Evolutionary conservation across 202 grass and related monocot genomes (phyloP), one percentile per base, ranked within the genome.

Genomic region (Panicum hallii): DNA sequence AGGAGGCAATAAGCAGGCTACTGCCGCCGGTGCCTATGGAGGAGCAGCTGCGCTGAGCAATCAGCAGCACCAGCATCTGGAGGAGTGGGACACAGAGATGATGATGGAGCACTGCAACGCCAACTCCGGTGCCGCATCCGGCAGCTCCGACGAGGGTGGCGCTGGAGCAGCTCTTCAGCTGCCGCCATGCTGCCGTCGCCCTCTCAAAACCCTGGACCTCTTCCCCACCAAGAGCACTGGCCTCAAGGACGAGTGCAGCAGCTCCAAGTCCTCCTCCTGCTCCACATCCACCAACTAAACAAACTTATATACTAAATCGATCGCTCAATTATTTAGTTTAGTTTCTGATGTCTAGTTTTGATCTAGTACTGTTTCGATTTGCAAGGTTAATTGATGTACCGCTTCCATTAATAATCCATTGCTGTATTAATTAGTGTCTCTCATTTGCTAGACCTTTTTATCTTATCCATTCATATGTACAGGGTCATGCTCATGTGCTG

Each of bases 231-330:
- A 89, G 80, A 93, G 89, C 93, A 92, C 80, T 50, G 88, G 95
- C 1, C 89, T 98, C 57, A 95, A 66, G 72, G 95, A 98, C 9
- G 93, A 98, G 16, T 92, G 90, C 83, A 90, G 89, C 81, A 93
- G 91, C 79, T 98, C 95, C 81, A 95, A 95, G 74, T 98, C 93
- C 43, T 98, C 95, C 6, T 93, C 95, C 64, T 98, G 95, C 82
- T 98, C 95, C 36, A 98, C 95, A 56, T 98, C 95, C 74, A 98
- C 95, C 55, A 98, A 91, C 57, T 97, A 50, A 36, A 15, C 20
- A n/a, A 22, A 19, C 0, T 26, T 13, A 70, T 13, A 19, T 26
- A 26, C 6, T 13, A 13, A 44, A 44, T 49, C 9, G 3, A 44
- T 49, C 3, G 3, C 22, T 30, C 8, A 26, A 38, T 38, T 36